Conservation (phyloP, 768 basidiomycete genomes). For the Pholiota microspora region DNA sequence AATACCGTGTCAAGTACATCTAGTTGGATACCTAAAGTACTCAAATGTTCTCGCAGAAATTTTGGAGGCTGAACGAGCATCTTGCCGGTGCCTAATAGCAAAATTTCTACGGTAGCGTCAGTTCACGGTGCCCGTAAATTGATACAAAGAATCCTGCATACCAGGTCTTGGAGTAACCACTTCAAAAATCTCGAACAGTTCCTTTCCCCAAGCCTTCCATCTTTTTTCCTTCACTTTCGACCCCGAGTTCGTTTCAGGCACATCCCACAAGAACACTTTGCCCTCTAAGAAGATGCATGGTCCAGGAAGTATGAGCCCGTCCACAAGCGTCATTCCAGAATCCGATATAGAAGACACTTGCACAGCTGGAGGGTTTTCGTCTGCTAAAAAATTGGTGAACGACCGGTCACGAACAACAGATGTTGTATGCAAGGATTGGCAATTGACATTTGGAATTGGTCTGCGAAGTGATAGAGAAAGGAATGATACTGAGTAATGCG, state of each 20-base stretch:
- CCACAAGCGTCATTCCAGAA: conserved; percentile 66
- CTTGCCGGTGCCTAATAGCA: conserved; percentile 86
- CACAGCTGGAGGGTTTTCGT: conserved; percentile 64
- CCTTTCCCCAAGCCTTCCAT: conserved; percentile 71
- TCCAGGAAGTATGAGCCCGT: conserved; percentile 74
- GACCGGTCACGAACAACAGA: conserved; percentile 26
- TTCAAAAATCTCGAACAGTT: conserved; percentile 80
- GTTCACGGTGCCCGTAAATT: neutral
- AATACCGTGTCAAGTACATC: conserved; percentile 88
- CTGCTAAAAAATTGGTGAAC: conserved; percentile 74
- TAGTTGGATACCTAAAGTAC: conserved; percentile 76
- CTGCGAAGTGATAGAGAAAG: neutral
- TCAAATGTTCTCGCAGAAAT: conserved; percentile 63
- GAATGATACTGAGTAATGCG: neutral
- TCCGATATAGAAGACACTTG: conserved; percentile 67
- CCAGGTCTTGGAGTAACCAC: conserved; percentile 84
- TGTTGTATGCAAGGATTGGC: conserved; percentile 19
- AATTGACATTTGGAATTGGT: neutral
- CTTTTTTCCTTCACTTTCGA: conserved; percentile 24
- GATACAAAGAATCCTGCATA: conserved; percentile 34
- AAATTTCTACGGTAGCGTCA: conserved; percentile 59
- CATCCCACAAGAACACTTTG: conserved; percentile 89
- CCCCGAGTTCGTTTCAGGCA: conserved; percentile 36
- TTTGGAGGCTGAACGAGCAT: conserved; percentile 69
- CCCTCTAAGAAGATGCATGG: conserved; percentile 86